phyloP scores from a whole-genome alignment of 345 rosid genomes.

The Melaleuca quinquenervia region DNA sequence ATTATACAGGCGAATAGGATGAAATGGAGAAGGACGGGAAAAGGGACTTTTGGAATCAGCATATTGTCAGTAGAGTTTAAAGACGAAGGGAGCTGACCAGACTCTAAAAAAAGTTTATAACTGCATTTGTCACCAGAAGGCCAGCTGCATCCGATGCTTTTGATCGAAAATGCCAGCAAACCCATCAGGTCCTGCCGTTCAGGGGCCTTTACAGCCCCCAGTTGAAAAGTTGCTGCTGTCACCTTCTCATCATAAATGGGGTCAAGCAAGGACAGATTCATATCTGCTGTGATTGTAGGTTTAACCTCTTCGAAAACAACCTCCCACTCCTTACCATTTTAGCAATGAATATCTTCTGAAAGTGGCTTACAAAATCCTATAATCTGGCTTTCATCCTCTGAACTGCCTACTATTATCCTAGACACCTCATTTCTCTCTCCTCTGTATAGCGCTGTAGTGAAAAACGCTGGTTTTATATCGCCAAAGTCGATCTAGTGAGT shows the following conservation, averaged over 20 bases:
- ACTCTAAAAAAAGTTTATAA: background rate
- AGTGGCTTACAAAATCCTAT: background rate
- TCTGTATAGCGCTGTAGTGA: background rate
- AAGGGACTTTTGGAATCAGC: background rate
- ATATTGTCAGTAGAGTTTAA: background rate
- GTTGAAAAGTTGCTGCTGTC: background rate
- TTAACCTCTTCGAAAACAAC: background rate
- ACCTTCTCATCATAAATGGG: background rate
- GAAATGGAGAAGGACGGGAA: background rate
- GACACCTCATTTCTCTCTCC: background rate
- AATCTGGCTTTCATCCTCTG: background rate
- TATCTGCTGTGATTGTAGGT: background rate
- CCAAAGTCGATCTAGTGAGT: background rate
- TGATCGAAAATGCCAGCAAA: background rate
- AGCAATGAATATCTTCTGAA: background rate
- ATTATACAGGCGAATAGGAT: background rate
- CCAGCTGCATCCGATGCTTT: background rate
- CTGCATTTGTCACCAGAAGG: background rate
- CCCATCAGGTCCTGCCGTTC: background rate
- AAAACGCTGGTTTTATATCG: background rate
- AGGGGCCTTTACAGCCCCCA: background rate
- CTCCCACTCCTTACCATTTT: background rate
- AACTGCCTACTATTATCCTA: background rate
- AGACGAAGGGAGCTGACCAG: accelerated
- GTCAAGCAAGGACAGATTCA: background rate